phyloP scores from a whole-genome alignment of 257 asterid genomes.

The Salvia rosmarinus region DNA sequence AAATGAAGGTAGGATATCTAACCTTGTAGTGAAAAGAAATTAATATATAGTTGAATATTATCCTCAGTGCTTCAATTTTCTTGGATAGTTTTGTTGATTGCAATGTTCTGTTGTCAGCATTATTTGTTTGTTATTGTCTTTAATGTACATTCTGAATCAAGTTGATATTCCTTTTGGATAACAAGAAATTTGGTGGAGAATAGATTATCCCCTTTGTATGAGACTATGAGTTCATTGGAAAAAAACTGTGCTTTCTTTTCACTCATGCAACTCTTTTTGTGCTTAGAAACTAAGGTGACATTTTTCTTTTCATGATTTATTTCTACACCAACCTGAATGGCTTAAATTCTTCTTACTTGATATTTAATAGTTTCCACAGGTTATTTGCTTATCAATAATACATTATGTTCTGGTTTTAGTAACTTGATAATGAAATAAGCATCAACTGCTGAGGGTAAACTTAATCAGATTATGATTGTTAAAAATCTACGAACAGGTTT shows the following conservation, averaged over 20 bases:
- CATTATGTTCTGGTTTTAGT: background rate
- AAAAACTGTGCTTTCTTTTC: background rate
- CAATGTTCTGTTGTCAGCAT: background rate
- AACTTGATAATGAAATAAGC: background rate
- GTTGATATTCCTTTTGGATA: background rate
- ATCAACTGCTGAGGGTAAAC: background rate
- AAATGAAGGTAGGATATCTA: constrained; percentile 69
- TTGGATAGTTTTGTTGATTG: constrained; percentile 2
- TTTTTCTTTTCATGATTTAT: background rate
- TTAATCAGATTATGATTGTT: constrained; percentile 8
- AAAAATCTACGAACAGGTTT: background rate
- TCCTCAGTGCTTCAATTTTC: background rate
- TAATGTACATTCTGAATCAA: background rate
- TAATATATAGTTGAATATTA: background rate
- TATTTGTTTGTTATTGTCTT: constrained; percentile 18
- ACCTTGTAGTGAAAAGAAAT: constrained; percentile 12
- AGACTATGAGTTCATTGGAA: background rate
- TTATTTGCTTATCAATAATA: background rate
- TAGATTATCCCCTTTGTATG: background rate
- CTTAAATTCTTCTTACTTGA: background rate
- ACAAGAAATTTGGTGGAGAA: background rate
- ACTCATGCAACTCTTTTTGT: background rate
- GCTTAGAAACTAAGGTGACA: background rate
- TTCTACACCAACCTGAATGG: background rate
- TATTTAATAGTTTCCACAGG: constrained; percentile 8